Evolutionary conservation across 257 asterid genomes (phyloP).

Genomic region (Lantana camara): DNA sequence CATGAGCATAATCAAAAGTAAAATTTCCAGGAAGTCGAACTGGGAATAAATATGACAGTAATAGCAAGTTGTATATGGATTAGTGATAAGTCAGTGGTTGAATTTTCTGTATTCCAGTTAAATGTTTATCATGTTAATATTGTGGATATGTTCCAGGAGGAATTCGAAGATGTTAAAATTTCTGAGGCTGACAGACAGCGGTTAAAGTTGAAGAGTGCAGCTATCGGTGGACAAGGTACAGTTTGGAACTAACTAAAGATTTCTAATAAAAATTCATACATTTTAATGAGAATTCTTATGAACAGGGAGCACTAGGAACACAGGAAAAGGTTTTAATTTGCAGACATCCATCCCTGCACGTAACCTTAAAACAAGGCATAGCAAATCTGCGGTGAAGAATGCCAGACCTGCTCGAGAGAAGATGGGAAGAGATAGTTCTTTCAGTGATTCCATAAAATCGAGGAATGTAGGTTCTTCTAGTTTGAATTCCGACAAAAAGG

Average conservation of each 20-base stretch:
- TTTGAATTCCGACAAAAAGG: conserved; percentile 44
- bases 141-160: conserved; percentile 50
- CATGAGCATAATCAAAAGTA: neutral
- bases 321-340: conserved; percentile 32
- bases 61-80: neutral
- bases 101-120: conserved; percentile 7
- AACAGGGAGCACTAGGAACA: conserved; percentile 47
- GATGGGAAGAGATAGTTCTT: conserved; percentile 27
- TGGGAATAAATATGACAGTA: neutral
- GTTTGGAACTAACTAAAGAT: conserved; percentile 1
- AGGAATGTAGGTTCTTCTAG: conserved; percentile 29
- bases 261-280: neutral
- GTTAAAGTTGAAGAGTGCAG: conserved; percentile 46
- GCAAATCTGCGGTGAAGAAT: conserved; percentile 38
- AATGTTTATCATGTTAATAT: conserved; percentile 15
- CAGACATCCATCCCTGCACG: conserved; percentile 34
- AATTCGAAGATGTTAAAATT: conserved; percentile 41
- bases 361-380: conserved; percentile 32
- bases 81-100: neutral
- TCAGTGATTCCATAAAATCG: conserved; percentile 25
- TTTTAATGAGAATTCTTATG: conserved; percentile 15
- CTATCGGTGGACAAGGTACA: conserved; percentile 50
- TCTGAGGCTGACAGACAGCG: conserved; percentile 55
- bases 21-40: neutral
- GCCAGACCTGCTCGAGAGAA: conserved; percentile 26